Percentiles rank a stretch among this genome's conserved stretches.
phyloP scores from a whole-genome alignment of 23 red algal species.

The Chondrus crispus region DNA sequence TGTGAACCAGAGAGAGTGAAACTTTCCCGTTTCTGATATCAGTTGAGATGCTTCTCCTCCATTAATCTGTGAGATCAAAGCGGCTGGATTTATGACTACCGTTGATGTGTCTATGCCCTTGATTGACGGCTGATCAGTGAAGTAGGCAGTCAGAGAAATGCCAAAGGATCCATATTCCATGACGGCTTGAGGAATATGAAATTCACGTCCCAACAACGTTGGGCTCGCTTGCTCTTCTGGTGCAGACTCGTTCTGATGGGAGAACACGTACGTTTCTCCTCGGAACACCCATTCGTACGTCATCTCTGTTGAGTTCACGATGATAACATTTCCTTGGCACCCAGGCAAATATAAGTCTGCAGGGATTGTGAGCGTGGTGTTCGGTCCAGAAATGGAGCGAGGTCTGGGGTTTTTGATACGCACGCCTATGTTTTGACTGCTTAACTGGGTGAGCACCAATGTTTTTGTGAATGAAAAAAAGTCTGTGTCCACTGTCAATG shows the following conservation, averaged over 20 bases:
- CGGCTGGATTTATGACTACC: slow-evolving; percentile 35
- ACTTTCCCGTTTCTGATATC: slow-evolving; percentile 16
- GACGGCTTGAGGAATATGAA: slow-evolving; percentile 49
- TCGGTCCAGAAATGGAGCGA: slow-evolving; percentile 30
- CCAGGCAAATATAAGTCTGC: slow-evolving; percentile 23
- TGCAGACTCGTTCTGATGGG: slow-evolving; percentile 33
- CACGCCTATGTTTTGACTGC: slow-evolving; percentile 19
- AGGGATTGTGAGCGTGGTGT: slow-evolving; percentile 30
- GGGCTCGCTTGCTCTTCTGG: slow-evolving; percentile 22
- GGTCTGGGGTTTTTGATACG: not conserved
- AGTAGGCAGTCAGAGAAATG: slow-evolving; percentile 30
- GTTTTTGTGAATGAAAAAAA: not conserved
- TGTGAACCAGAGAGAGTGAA: slow-evolving; percentile 13
- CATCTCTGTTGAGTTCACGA: slow-evolving; percentile 50
- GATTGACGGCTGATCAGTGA: slow-evolving; percentile 43
- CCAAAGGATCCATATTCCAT: slow-evolving; percentile 51
- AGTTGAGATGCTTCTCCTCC: slow-evolving; percentile 12
- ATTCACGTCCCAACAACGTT: slow-evolving; percentile 54
- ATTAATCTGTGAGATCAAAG: slow-evolving; percentile 48
- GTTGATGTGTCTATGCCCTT: slow-evolving; percentile 28
- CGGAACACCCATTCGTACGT: slow-evolving; percentile 53
- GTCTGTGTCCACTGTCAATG: slow-evolving; percentile 16
- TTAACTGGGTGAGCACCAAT: not conserved
- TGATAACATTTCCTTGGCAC: not conserved
- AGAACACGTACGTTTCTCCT: slow-evolving; percentile 19